Conservation (phyloP, 768 basidiomycete species). For the Suillus bovinus region DNA sequence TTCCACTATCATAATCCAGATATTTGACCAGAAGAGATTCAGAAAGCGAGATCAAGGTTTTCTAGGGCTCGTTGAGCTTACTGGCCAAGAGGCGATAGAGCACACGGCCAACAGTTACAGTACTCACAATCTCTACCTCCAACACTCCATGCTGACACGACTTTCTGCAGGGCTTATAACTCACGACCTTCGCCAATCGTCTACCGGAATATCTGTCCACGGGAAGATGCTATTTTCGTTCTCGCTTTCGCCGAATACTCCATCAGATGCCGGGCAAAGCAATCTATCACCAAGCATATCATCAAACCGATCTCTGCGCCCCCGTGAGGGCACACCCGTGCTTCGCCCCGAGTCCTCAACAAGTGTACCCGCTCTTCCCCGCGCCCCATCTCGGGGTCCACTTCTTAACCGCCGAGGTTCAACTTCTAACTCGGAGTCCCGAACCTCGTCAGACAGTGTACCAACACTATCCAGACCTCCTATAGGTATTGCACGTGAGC, state of each 20-base stretch:
- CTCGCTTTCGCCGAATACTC: slow-evolving; percentile 40
- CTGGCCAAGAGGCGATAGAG: slow-evolving; percentile 53
- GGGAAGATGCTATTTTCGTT: slow-evolving; percentile 78
- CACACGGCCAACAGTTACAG: slow-evolving; percentile 49
- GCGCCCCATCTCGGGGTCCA: slow-evolving; percentile 20
- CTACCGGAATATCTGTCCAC: slow-evolving; percentile 54
- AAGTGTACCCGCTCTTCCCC: slow-evolving; percentile 18
- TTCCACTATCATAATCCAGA: slow-evolving; percentile 78
- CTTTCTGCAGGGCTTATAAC: slow-evolving; percentile 61
- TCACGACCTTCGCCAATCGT: slow-evolving; percentile 48
- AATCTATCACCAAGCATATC: slow-evolving; percentile 17
- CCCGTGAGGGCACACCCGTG: slow-evolving; percentile 25
- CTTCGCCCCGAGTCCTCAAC: slow-evolving; percentile 22
- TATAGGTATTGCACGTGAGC: slow-evolving; percentile 14
- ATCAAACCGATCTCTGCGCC: slow-evolving; percentile 15
- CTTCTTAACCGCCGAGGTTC: neutral
- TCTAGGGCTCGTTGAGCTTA: slow-evolving; percentile 57
- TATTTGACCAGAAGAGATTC: slow-evolving; percentile 90
- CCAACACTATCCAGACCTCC: slow-evolving; percentile 17
- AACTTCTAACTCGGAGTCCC: slow-evolving; percentile 9
- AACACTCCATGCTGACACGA: neutral
- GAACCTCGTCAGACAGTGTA: slow-evolving; percentile 3
- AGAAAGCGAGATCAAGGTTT: slow-evolving; percentile 85
- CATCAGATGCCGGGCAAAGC: slow-evolving; percentile 17
- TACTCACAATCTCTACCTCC: slow-evolving; percentile 23